phyloP scores from a whole-genome alignment of 192 early-diverging fungal genomes.

The Podochytrium sp. region DNA sequence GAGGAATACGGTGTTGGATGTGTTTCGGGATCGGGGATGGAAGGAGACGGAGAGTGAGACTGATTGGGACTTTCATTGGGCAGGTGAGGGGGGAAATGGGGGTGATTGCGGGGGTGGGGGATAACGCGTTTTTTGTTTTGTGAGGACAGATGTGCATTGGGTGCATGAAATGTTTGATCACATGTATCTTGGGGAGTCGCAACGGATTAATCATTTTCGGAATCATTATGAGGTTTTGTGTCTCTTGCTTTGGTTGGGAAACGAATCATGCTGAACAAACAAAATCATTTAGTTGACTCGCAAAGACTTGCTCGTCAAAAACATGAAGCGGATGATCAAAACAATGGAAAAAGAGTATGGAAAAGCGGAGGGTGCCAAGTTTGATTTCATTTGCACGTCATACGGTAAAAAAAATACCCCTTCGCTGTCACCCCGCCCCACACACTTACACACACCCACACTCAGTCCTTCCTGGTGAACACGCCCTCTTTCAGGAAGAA shows the following conservation, averaged over 20 bases:
- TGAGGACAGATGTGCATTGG: constrained; percentile 75
- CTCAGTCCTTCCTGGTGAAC: constrained; percentile 57
- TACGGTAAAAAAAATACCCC: constrained; percentile 38
- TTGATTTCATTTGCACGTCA: constrained; percentile 61
- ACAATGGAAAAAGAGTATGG: constrained; percentile 63
- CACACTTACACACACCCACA: background rate
- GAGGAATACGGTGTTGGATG: constrained; percentile 62
- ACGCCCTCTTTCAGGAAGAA: constrained; percentile 69
- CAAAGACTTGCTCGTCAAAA: constrained; percentile 70
- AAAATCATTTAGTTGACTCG: constrained; percentile 56
- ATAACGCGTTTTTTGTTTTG: no score
- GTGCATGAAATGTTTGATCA: constrained; percentile 70
- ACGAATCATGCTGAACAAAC: background rate
- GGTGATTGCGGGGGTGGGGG: no score
- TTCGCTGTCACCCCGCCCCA: background rate
- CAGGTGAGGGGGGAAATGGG: no score
- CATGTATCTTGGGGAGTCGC: constrained; percentile 61
- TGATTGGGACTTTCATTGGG: constrained; percentile 58
- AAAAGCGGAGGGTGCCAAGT: constrained; percentile 58
- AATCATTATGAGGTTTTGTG: constrained; percentile 65
- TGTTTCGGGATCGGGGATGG: constrained; percentile 65
- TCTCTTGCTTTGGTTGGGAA: background rate
- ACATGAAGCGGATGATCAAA: constrained; percentile 72
- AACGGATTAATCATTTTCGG: constrained; percentile 67
- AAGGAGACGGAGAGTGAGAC: constrained; percentile 62